Evolutionary conservation across 345 rosid genomes (phyloP), one percentile per base, ranked within the genome.

Genomic region (Euphorbia peplus): DNA sequence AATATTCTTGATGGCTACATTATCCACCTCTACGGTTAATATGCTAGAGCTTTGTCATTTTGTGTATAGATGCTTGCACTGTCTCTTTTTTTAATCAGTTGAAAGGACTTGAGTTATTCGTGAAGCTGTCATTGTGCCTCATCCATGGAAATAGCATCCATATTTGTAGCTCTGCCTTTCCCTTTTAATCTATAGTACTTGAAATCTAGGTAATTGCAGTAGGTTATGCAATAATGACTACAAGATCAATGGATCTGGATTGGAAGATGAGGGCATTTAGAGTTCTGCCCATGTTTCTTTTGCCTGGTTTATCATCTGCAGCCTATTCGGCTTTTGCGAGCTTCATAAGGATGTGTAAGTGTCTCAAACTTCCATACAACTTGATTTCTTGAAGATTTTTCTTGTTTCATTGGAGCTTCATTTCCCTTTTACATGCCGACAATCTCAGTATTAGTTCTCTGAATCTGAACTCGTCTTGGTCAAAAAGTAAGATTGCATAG

Each of bases 251-350:
- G 64, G 90, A 84, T 44, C 71, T 90, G 83, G 67, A 88, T 62
- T 88, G 92, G 92, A 88, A 79, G 75, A 81, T 83, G 84, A 85
- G 93, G 83, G 85, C 86, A 13, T 80, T 80, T 53, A 73, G 90
- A 18, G 78, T 88, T 51, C 64, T 90, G 72, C 93, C 96, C 0
- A 84, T 88, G 83, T 86, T 90, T 77, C 77, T 90, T 68, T 71
- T 90, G 81, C 93, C 93, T 67, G 87, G 75, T 54, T 42, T 90
- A 0, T 85, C 86, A 60, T 79, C 72, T 60, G 64, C 66, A 81
- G 79, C 80, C 58, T 86, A 90, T 79, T 83, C 85, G 5, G 82
- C 85, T 1, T 68, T 82, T 74, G 73, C 64, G 26, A 80, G 70
- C 82, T 80, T 90, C 82, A 80, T 82, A 21, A 83, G 76, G 85